A percentile compares a stretch with the other conserved stretches of the same genome.
Conservation (phyloP, 495 filamentous ascomycete genomes). For the Hypoxylon crocopeplum region DNA sequence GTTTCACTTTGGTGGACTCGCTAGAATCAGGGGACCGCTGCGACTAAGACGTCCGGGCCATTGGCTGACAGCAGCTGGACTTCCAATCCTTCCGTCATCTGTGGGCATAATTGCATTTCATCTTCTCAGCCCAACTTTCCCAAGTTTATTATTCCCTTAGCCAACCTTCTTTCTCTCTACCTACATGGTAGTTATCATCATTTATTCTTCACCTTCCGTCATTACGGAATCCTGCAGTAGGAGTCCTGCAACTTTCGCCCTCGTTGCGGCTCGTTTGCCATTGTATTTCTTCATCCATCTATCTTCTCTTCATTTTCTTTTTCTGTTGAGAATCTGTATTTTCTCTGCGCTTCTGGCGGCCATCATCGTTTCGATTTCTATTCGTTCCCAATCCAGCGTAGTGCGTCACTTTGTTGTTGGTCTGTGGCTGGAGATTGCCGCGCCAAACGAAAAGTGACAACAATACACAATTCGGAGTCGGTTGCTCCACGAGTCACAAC, state of each 20-base stretch:
- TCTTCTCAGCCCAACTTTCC: constrained; percentile 7
- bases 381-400: constrained; percentile 28
- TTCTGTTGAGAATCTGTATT: background rate
- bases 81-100: constrained; percentile 31
- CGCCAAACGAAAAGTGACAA: constrained; percentile 27
- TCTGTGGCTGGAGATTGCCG: constrained; percentile 19
- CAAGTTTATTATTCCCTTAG: constrained; percentile 12
- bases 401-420: constrained; percentile 36
- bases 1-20: too few species aligned
- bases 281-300: constrained; percentile 25
- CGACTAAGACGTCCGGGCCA: too few species aligned
- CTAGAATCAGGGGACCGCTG: too few species aligned
- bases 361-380: constrained; percentile 18
- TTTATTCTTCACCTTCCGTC: constrained; percentile 11
- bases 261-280: constrained; percentile 27
- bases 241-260: constrained; percentile 17
- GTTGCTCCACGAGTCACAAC: constrained; percentile 13
- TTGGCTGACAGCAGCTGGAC: too few species aligned
- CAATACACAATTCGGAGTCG: constrained; percentile 4
- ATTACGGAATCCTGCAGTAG: constrained; percentile 10
- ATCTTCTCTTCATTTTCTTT: constrained; percentile 12
- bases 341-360: constrained; percentile 18
- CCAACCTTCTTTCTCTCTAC: constrained; percentile 16
- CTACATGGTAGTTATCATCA: too few species aligned
- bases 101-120: constrained; percentile 23